Evolutionary conservation across 1,284 basidiomycete genomes (phyloP), one percentile per base, ranked within the genome.

Genomic region (Rhodotorula sp.): DNA sequence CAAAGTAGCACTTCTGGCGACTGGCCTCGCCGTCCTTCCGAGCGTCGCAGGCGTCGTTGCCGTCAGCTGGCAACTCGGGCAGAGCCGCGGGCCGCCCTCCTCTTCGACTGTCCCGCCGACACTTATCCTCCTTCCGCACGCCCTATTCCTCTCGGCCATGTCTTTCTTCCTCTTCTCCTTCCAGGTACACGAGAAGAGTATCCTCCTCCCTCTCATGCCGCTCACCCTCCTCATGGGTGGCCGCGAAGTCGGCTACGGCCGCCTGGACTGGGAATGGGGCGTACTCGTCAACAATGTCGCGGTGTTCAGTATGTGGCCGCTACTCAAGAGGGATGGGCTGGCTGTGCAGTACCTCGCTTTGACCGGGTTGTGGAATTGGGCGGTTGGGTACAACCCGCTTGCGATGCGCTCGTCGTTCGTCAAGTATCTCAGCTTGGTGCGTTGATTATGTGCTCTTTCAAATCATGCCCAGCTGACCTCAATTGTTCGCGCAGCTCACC

Each of bases 91-190:
- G n/a, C n/a, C 29, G 27, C 0, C 32, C 7, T 2, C 22, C 24
- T 17, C 46, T 17, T 66, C 30, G 19, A 22, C 27, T 13, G 19
- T 46, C 17, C 24, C 70, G 60, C 30, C 30, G 44, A 47, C n/a
- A 20, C 24, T 72, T 57, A 58, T 70, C 59, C 75, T 82, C 39
- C 68, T 82, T n/a, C 79, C 78, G 8, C 70, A 77, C 46, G 67
- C 77, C 10, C 74, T 81, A 39, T 66, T 74, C 67, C 62, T 54
- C 27, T 76, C 74, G 34, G 71, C 76, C 6, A 77, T 94, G 83
- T 89, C 92, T 7, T 95, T 96, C 84, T 96, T 94, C 82, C 83
- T 98, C 32, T 94, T 96, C 81, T 94, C 92, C 11, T 95, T 96
- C 80, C 93, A 96, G 79, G 93, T 94, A 36, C 93, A 95, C 80